Conservation (phyloP, 257 asterid species). For the Jasminum sambac region DNA sequence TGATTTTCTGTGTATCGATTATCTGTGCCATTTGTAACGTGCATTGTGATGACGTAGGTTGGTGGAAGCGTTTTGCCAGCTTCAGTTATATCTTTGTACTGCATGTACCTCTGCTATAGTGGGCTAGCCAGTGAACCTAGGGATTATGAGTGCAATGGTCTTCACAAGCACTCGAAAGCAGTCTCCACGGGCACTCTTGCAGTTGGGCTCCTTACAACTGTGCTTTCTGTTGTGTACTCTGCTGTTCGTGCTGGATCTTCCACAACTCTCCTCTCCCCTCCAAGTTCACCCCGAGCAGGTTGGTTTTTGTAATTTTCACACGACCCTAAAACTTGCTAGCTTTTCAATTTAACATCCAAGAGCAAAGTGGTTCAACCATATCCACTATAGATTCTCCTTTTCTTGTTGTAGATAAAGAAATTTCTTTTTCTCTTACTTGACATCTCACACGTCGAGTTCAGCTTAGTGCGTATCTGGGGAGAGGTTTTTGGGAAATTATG, state of each 20-base stretch:
- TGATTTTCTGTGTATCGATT: background rate
- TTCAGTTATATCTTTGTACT: slow-evolving; percentile 80
- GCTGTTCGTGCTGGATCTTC: slow-evolving; percentile 93
- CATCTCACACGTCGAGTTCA: background rate
- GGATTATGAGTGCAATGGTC: slow-evolving; percentile 82
- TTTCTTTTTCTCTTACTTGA: background rate
- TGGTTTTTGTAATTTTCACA: slow-evolving; percentile 14
- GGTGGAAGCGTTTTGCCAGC: slow-evolving; percentile 90
- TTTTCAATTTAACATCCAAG: background rate
- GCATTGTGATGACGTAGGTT: slow-evolving; percentile 43
- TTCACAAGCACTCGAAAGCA: slow-evolving; percentile 84
- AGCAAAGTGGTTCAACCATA: background rate
- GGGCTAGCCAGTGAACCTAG: slow-evolving; percentile 93
- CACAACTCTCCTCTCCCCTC: slow-evolving; percentile 82
- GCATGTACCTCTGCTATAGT: slow-evolving; percentile 94
- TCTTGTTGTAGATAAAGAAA: background rate
- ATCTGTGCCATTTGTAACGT: slow-evolving; percentile 6
- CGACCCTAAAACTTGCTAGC: background rate
- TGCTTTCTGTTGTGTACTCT: slow-evolving; percentile 79
- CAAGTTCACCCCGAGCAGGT: slow-evolving; percentile 87
- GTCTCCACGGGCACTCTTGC: slow-evolving; percentile 75
- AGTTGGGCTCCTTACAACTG: slow-evolving; percentile 75
- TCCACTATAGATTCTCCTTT: background rate
- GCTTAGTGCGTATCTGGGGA: too few relatives aligned
- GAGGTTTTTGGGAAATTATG: too few relatives aligned